phyloP scores from a whole-genome alignment of 2,329 filamentous ascomycete genomes.

The Biscogniauxia marginata region DNA sequence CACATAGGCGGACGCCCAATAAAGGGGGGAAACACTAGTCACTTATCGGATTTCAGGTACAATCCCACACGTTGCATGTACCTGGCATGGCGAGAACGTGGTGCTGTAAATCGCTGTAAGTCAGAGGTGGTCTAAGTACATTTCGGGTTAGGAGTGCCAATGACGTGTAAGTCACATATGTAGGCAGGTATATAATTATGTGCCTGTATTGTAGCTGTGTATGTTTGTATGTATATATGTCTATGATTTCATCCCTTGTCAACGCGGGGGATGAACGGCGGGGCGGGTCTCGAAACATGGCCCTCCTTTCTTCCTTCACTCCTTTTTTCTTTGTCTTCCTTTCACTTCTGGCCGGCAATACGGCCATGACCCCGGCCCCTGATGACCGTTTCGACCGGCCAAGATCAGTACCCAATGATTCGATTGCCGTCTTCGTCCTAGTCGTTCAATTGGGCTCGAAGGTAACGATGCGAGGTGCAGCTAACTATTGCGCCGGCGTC shows the following conservation, averaged over 20 bases:
- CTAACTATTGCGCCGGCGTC: conserved; percentile 4
- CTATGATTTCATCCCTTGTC: conserved; percentile 6
- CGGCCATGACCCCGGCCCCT: conserved; percentile 24
- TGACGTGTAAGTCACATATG: conserved; percentile 20
- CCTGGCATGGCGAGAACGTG: conserved; percentile 25
- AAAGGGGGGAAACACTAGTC: background rate
- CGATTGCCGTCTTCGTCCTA: conserved; percentile 14
- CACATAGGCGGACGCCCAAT: background rate
- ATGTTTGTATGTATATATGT: background rate
- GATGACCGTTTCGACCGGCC: conserved; percentile 22
- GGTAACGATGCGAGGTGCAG: conserved; percentile 9
- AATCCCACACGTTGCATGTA: conserved; percentile 25
- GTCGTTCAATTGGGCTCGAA: conserved; percentile 27
- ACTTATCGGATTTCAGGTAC: conserved; percentile 14
- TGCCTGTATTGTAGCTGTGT: background rate
- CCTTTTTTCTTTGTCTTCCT: background rate
- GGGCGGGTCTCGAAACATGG: conserved; percentile 24
- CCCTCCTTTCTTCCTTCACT: conserved; percentile 10
- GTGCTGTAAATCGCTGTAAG: conserved; percentile 18
- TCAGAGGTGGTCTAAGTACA: conserved; percentile 9
- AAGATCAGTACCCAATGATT: conserved; percentile 31
- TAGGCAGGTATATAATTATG: background rate
- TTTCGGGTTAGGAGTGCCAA: conserved; percentile 1
- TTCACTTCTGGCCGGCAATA: conserved; percentile 20
- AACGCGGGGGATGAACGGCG: conserved; percentile 24